Conservation (phyloP, 2,329 filamentous ascomycete species). For the Fusarium sp. region DNA sequence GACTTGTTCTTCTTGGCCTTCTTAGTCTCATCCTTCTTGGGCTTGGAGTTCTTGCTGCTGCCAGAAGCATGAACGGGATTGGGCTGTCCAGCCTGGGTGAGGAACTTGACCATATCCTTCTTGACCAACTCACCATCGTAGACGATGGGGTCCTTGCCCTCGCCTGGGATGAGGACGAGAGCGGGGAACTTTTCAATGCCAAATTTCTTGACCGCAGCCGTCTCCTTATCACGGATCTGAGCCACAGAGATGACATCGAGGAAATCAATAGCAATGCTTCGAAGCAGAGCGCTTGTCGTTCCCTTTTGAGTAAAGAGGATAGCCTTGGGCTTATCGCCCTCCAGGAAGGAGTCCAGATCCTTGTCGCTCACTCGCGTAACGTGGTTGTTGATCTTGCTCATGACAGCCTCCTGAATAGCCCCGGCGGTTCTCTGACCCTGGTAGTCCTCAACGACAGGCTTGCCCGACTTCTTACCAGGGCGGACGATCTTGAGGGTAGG, state of each 20-base stretch:
- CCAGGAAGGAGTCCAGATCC: slow-evolving; percentile 78
- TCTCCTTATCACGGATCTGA: slow-evolving; percentile 85
- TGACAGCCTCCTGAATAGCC: slow-evolving; percentile 84
- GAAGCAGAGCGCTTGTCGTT: slow-evolving; percentile 81
- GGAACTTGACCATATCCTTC: slow-evolving; percentile 79
- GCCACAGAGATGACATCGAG: slow-evolving; percentile 80
- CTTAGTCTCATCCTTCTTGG: slow-evolving; percentile 52
- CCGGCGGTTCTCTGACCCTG: slow-evolving; percentile 84
- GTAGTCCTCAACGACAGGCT: slow-evolving; percentile 89
- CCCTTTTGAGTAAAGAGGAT: slow-evolving; percentile 95
- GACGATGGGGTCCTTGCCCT: slow-evolving; percentile 71
- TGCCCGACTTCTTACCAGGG: slow-evolving; percentile 80
- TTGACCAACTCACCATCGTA: slow-evolving; percentile 90
- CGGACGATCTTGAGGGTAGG: slow-evolving; percentile 94
- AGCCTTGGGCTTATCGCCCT: slow-evolving; percentile 78
- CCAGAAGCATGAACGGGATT: slow-evolving; percentile 71
- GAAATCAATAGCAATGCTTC: slow-evolving; percentile 90
- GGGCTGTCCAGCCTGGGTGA: slow-evolving; percentile 79
- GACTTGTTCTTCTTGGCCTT: slow-evolving; percentile 43
- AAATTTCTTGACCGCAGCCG: slow-evolving; percentile 74
- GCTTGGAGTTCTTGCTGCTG: slow-evolving; percentile 51
- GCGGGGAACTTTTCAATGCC: slow-evolving; percentile 81
- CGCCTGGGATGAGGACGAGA: slow-evolving; percentile 79
- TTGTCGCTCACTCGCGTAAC: slow-evolving; percentile 84
- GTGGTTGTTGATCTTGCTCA: slow-evolving; percentile 89